A percentile compares a stretch with the other conserved stretches of the same genome.
Conservation (phyloP, 1,284 basidiomycete species). For the Tausonia pullulans region DNA sequence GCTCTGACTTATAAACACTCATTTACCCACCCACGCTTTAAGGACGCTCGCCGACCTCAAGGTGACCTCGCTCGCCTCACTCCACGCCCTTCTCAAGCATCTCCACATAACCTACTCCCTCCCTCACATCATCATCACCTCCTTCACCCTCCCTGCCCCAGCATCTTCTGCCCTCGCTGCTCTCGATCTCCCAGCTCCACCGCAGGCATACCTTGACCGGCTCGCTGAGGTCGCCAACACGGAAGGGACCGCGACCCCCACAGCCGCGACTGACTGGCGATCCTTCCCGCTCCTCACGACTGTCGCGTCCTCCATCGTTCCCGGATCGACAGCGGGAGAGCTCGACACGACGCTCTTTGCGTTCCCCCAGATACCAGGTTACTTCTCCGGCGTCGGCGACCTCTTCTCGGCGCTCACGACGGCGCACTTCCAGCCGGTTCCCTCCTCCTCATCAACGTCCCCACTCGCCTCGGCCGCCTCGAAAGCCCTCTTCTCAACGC, state of each 20-base stretch:
- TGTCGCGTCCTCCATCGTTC: conserved; percentile 49
- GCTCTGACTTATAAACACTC: background rate
- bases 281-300: conserved; percentile 51
- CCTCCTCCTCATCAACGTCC: conserved; percentile 16
- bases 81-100: conserved; percentile 55
- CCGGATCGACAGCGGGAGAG: conserved; percentile 19
- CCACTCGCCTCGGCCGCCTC: conserved; percentile 51
- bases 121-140: conserved; percentile 83
- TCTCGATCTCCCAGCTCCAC: conserved; percentile 28
- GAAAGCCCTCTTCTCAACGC: conserved; percentile 66
- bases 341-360: conserved; percentile 51
- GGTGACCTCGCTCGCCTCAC: conserved; percentile 52
- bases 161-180: conserved; percentile 22
- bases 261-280: background rate
- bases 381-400: conserved; percentile 94
- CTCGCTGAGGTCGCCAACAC: conserved; percentile 19
- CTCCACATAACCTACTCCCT: conserved; percentile 66
- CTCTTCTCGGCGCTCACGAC: conserved; percentile 89
- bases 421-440: conserved; percentile 53
- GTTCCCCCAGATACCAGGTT: conserved; percentile 73
- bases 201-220: conserved; percentile 26
- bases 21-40: background rate
- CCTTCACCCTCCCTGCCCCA: conserved; percentile 44
- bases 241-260: background rate
- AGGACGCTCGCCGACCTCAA: conserved; percentile 63